phyloP scores from a whole-genome alignment of 345 rosid genomes.

The Camelina neglecta region DNA sequence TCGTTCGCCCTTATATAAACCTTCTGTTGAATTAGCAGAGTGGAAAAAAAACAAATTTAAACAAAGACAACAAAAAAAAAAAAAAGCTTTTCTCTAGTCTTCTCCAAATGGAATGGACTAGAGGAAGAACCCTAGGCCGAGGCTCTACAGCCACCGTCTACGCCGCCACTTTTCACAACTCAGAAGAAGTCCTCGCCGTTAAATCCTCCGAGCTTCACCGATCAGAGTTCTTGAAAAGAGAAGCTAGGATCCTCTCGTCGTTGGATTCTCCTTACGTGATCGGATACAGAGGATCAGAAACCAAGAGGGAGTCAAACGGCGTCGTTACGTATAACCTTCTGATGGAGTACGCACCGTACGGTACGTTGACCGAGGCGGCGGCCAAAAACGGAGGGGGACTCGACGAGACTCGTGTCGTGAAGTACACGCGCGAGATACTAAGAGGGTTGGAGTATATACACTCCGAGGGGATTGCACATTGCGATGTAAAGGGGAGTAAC shows the following conservation, averaged over 20 bases:
- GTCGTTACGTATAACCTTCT: constrained; percentile 58
- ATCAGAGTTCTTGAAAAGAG: constrained; percentile 60
- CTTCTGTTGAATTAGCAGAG: constrained; percentile 20
- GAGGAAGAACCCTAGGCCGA: constrained; percentile 65
- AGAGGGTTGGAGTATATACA: constrained; percentile 64
- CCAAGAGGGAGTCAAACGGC: constrained; percentile 57
- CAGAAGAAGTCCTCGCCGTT: constrained; percentile 61
- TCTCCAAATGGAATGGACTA: constrained; percentile 70
- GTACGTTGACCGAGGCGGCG: constrained; percentile 60
- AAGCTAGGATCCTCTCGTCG: constrained; percentile 58
- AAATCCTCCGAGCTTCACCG: constrained; percentile 58
- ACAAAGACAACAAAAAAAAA: not conserved
- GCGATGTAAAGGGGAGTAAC: constrained; percentile 79
- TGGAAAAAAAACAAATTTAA: constrained; percentile 15
- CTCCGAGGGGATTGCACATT: constrained; percentile 63
- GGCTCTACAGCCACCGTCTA: constrained; percentile 84
- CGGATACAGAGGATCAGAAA: constrained; percentile 63
- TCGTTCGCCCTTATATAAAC: constrained; percentile 36
- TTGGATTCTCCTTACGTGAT: constrained; percentile 63
- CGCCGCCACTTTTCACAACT: constrained; percentile 48
- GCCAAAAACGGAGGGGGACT: constrained; percentile 47
- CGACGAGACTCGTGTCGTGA: constrained; percentile 51
- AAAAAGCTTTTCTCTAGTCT: constrained; percentile 25
- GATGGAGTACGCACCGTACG: constrained; percentile 70
- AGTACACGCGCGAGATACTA: constrained; percentile 54